Evolutionary conservation across 148 eudicot genomes (phyloP), one percentile per base, ranked within the genome.

Genomic region (Nepenthes gracilis): DNA sequence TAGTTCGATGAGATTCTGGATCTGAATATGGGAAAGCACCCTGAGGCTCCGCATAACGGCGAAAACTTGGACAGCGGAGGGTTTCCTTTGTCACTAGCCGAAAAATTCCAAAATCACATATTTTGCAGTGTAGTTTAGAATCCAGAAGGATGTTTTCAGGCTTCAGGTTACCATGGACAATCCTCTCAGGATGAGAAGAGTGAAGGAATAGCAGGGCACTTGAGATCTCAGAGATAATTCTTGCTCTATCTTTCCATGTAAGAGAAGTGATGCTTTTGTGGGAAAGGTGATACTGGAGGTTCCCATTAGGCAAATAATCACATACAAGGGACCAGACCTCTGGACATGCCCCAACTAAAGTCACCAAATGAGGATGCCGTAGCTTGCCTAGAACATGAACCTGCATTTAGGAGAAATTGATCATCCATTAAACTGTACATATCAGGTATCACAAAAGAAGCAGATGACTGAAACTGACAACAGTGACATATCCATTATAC

Each of bases 301-400:
- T 76, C 33, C 85, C 83, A 60, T 80, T 77, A 2, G 97, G 85
- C 34, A 80, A 64, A 66, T 86, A 80, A 49, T 89, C 94, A 61
- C 77, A 82, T 12, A 89, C 87, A 64, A 89, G 85, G 54, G 84
- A 78, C 80, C 85, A 86, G 23, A 81, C 83, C 57, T 89, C 97
- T 32, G 84, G 78, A 65, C 97, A 86, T 64, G 81, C 73, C 58
- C 97, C 97, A 36, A 86, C 70, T 63, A 89, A 69, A 55, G 66
- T 72, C 65, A 80, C 83, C 64, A 89, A 58, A 76, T 86, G 90
- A 54, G 87, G 90, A 72, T 89, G 97, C 33, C 71, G 73, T 45
- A 85, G 72, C 64, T 76, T 88, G 51, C 85, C 80, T 9, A 88
- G 74, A 67, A 81, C 64, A 72, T 79, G 73, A 66, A 78, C 86